Percentiles rank a stretch among this genome's conserved stretches.
These are phyloP conservation scores for Podospora pseudoanserina DNA, from an alignment of 495 filamentous ascomycete genomes.

Conservation along the genomic window DNA sequence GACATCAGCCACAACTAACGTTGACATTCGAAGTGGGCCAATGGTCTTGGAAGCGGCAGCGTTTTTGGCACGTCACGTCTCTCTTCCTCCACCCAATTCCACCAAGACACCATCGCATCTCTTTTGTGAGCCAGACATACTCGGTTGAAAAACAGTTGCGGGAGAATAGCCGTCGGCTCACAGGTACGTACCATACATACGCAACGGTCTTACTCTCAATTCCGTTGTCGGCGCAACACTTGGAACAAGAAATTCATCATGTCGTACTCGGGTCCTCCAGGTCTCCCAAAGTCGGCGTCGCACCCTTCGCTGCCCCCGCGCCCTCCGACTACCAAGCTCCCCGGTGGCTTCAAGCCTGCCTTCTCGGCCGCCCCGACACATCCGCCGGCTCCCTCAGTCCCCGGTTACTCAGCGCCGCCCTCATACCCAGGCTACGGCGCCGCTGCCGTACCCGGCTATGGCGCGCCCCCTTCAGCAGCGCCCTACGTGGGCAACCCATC, in stretches of 20 bases:
- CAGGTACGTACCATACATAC: constrained; percentile 46
- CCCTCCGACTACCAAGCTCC: constrained; percentile 64
- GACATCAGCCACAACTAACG: neutral
- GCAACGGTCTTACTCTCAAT: constrained; percentile 17
- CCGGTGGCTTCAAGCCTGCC: constrained; percentile 57
- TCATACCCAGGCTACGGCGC: constrained; percentile 32
- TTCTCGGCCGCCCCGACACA: constrained; percentile 42
- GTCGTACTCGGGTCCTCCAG: constrained; percentile 91
- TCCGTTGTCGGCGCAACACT: constrained; percentile 25
- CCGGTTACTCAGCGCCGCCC: constrained; percentile 31
- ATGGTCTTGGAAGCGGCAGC: neutral
- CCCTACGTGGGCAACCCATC: constrained; percentile 35
- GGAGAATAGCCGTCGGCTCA: constrained; percentile 31
- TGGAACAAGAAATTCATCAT: constrained; percentile 75
- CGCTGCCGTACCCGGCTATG: constrained; percentile 37
- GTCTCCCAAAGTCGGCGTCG: constrained; percentile 57
- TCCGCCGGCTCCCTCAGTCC: constrained; percentile 11
- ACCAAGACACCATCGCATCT: neutral
- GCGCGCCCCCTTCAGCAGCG: constrained; percentile 33
- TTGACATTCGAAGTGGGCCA: neutral
- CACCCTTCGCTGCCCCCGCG: constrained; percentile 75
- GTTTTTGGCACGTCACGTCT: neutral
- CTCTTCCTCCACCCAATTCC: neutral
- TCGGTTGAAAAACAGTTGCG: constrained; percentile 20
- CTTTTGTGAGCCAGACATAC: constrained; percentile 25